These are phyloP conservation scores for Neonectria sp. DNA, from an alignment of 2,329 filamentous ascomycete species.

Conservation along the genomic window DNA sequence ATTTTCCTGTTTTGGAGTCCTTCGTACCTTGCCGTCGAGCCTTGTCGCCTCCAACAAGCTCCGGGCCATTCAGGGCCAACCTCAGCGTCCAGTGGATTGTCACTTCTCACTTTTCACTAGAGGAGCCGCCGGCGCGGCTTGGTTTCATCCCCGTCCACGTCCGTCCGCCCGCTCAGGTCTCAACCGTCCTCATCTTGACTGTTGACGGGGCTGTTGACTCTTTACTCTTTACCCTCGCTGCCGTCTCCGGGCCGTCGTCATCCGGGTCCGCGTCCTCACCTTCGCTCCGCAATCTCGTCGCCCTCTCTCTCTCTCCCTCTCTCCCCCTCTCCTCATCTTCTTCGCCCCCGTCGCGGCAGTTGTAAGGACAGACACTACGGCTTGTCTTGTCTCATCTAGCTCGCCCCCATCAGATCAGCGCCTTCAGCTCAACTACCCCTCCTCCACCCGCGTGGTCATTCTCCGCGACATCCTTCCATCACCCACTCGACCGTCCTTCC, in stretches of 20 bases:
- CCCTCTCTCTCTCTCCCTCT: constrained; percentile 2
- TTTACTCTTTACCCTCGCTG: not conserved
- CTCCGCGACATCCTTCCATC: constrained; percentile 18
- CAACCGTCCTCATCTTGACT: not conserved
- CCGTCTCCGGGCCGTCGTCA: not conserved
- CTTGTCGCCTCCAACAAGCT: constrained; percentile 33
- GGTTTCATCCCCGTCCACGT: constrained; percentile 26
- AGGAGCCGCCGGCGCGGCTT: constrained; percentile 30
- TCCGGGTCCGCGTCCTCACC: not conserved
- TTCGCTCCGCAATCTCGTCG: constrained; percentile 24
- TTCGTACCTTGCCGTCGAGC: constrained; percentile 37
- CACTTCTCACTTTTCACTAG: constrained; percentile 44
- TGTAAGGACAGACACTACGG: not conserved
- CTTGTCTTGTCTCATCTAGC: constrained; percentile 16
- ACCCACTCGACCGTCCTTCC: constrained; percentile 18
- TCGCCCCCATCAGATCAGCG: constrained; percentile 5
- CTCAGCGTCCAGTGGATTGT: constrained; percentile 44
- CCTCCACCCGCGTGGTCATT: constrained; percentile 20
- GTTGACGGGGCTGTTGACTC: not conserved
- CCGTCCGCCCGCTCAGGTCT: not conserved
- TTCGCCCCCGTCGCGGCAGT: not conserved
- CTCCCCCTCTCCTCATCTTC: not conserved
- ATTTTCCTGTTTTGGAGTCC: constrained; percentile 30
- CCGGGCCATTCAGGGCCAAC: constrained; percentile 28
- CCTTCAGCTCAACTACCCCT: constrained; percentile 13